Evolutionary conservation across 495 filamentous ascomycete species (phyloP), one percentile per base, ranked within the genome.

Genomic region (Neurospora tetraspora): DNA sequence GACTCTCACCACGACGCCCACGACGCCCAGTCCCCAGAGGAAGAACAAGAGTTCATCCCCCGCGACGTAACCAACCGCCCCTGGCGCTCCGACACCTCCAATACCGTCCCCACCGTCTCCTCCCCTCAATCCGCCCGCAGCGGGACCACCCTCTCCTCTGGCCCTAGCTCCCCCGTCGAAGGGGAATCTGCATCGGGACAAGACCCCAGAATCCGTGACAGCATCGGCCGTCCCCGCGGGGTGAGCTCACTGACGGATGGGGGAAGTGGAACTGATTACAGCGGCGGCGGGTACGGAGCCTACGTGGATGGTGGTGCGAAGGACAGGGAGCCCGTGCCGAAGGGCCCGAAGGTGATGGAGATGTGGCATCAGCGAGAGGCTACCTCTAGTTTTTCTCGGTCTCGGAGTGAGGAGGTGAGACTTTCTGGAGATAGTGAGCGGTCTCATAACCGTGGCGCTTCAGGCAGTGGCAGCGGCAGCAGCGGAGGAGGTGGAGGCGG

Each of bases 91-190:
- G 36, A 69, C n/a, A 45, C 72, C 11, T 69, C 37, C 1, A 1
- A 39, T 1, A 65, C 53, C 53, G 23, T 10, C 4, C 71, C 6
- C 7, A 65, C 53, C 23, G 14, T 3, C 27, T 78, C 75, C 40
- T 73, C 75, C 0, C 77, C 78, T 0, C 74, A 74, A 45, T 80
- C 78, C 8, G 20, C 72, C 16, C 72, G 45, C 40, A 80, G 77
- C 72, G 69, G 70, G 2, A 76, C 39, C 11, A 77, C 75, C n/a
- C 39, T 76, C 0, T 75, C 77, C 10, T 76, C 78, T 0, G 69
- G 75, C 0, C 75, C 78, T 0, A 36, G 34, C 34, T 36, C 34
- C 34, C 34, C 34, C 34, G 5, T 36, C 34, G 31, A 0, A 3
- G 34, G 5, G 0, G 5, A 36, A 7, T 36, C 34, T 36, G 34